Evolutionary conservation across 257 asterid species (phyloP).

Genomic region (Gentiana dahurica): DNA sequence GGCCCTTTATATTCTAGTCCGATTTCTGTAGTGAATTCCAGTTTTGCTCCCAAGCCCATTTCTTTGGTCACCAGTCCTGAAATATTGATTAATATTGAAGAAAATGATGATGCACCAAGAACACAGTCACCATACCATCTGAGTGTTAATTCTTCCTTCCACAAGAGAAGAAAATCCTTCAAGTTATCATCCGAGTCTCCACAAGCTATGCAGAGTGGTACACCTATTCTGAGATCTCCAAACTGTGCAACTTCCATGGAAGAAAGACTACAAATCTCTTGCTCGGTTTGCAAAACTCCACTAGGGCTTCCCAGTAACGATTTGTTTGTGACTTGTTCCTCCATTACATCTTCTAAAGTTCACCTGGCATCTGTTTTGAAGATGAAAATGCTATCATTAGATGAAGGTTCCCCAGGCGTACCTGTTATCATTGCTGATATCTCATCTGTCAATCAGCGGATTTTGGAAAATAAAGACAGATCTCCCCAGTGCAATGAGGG

Average conservation of each 20-base stretch:
- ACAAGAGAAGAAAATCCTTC: slow-evolving; percentile 53
- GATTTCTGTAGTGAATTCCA: slow-evolving; percentile 18
- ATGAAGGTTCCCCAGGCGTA: slow-evolving; percentile 27
- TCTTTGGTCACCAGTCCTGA: slow-evolving; percentile 42
- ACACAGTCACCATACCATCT: slow-evolving; percentile 42
- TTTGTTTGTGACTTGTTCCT: slow-evolving; percentile 33
- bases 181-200: slow-evolving; percentile 29
- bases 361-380: slow-evolving; percentile 49
- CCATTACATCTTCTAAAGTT: slow-evolving; percentile 53
- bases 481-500: slow-evolving; percentile 13
- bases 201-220: slow-evolving; percentile 24
- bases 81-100: slow-evolving; percentile 23
- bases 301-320: slow-evolving; percentile 60
- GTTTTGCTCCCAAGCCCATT: slow-evolving; percentile 24
- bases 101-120: slow-evolving; percentile 25
- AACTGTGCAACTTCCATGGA: slow-evolving; percentile 26
- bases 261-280: slow-evolving; percentile 43
- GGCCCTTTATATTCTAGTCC: slow-evolving; percentile 29
- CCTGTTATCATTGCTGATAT: slow-evolving; percentile 48
- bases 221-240: slow-evolving; percentile 25
- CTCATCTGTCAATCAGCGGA: slow-evolving; percentile 37
- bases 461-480: slow-evolving; percentile 21
- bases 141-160: slow-evolving; percentile 57
- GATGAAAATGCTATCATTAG: slow-evolving; percentile 23
- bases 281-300: slow-evolving; percentile 53